phyloP scores from a whole-genome alignment of 495 filamentous ascomycete species.

The Hyaloscypha hepaticicola region DNA sequence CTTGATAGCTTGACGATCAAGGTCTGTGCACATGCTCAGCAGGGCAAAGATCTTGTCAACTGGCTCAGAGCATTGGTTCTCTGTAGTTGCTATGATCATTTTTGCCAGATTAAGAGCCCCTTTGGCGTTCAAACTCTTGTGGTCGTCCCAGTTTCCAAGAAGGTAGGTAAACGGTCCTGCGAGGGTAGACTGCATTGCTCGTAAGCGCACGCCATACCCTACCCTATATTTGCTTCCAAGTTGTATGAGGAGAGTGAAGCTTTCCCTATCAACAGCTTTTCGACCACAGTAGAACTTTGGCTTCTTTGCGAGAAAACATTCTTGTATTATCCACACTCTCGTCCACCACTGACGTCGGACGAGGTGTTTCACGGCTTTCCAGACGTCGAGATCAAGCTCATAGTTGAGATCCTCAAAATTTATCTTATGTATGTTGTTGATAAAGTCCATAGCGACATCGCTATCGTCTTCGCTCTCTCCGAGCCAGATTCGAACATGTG shows the following conservation, averaged over 20 bases:
- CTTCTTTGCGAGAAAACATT: neutral
- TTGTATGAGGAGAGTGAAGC: neutral
- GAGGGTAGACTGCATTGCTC: neutral
- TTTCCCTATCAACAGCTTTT: neutral
- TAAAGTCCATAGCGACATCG: neutral
- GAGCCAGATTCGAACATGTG: slow-evolving; percentile 2
- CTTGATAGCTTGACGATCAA: neutral
- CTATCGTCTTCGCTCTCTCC: neutral
- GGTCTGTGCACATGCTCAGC: neutral
- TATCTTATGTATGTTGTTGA: neutral
- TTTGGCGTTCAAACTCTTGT: neutral
- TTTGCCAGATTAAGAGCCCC: neutral
- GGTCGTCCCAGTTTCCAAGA: neutral
- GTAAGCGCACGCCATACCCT: neutral
- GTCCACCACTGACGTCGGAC: neutral
- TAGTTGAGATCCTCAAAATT: neutral
- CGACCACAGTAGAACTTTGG: neutral
- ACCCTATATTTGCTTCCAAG: neutral
- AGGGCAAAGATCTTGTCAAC: neutral
- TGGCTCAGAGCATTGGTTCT: neutral
- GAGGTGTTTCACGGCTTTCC: neutral
- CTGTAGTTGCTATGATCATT: neutral
- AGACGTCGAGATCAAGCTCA: neutral
- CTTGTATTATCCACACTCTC: neutral
- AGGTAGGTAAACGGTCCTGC: neutral